Evolutionary conservation across 805 yeast genomes (phyloP), one percentile per base, ranked within the genome.

Genomic region (Teunomyces stri): DNA sequence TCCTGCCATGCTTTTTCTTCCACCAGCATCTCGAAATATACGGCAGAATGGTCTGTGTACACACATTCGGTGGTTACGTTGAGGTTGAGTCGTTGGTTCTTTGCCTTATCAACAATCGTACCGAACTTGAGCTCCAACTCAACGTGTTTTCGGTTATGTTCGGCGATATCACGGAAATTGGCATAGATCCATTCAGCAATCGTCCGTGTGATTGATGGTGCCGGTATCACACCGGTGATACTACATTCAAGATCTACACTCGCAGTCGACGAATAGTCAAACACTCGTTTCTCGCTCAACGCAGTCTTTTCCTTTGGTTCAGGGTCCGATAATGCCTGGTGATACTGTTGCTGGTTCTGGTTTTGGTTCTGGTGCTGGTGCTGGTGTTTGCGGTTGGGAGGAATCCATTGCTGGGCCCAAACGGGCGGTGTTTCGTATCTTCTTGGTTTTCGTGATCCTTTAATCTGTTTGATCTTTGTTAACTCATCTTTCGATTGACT

Each of bases 141-240:
- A 25, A 87, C 73, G 51, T 60, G 56, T 56, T 72, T 79, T 18
- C 83, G 73, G 56, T 75, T 77, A 35, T 79, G 79, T 18, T 69
- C 70, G 34, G 81, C 78, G 34, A 88, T 76, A 29, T 87, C 87
- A 39, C 76, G 75, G 41, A 89, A 74, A 52, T 87, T 85, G 15
- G 95, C 90, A 73, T 86, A 90, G 6, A 91, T 76, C 97, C 97
- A 91, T 56, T 85, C 89, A 18, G 94, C 86, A 5, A 91, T 81
- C 29, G 87, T 81, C 59, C 91, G 80, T 5, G 91, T 86, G 49
- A 88, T 72, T 57, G 89, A 92, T 58, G 89, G 89, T 42, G 87
- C 79, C 0, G 94, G 94, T 38, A 82, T 82, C 0, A 86, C 76
- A 4, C 90, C 91, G 0, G 89, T 83, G 13, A 89, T 76, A 36